phyloP scores from a whole-genome alignment of 345 rosid species.

The Linum tenue region DNA sequence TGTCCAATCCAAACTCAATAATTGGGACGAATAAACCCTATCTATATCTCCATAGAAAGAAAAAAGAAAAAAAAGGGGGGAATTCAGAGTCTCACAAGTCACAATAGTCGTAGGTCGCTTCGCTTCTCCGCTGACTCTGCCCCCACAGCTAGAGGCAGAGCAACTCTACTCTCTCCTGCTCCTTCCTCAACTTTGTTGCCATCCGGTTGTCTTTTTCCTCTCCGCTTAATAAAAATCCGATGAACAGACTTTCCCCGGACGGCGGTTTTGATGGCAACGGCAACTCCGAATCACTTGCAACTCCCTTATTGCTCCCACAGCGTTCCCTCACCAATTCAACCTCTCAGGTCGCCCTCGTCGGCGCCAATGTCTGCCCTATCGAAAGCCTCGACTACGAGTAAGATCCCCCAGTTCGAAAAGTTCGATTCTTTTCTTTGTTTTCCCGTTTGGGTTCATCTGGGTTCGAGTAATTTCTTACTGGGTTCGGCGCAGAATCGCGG shows the following conservation, averaged over 20 bases:
- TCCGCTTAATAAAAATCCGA: neutral
- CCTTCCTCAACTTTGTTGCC: too few relatives aligned
- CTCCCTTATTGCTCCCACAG: slow-evolving; percentile 36
- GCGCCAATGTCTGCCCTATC: slow-evolving; percentile 64
- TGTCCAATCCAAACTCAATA: too few relatives aligned
- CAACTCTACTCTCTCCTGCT: too few relatives aligned
- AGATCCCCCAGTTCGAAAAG: neutral
- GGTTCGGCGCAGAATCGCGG: slow-evolving; percentile 42
- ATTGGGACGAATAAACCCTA: too few relatives aligned
- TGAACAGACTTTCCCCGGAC: neutral
- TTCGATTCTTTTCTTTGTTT: neutral
- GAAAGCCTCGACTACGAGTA: slow-evolving; percentile 97
- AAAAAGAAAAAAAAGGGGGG: too few relatives aligned
- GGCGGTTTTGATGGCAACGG: slow-evolving; percentile 7
- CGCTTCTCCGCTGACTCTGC: too few relatives aligned
- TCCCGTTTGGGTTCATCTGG: neutral
- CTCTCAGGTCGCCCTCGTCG: slow-evolving; percentile 92
- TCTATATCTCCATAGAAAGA: too few relatives aligned
- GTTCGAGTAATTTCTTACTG: neutral
- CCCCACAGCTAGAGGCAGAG: too few relatives aligned
- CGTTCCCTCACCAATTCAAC: slow-evolving; percentile 53
- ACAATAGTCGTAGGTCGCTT: too few relatives aligned
- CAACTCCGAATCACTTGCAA: slow-evolving; percentile 39
- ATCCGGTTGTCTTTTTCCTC: too few relatives aligned
- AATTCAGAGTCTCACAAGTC: too few relatives aligned